phyloP scores from a whole-genome alignment of 1,139 yeast genomes.

The Kurtzmaniella quercitrusa region DNA sequence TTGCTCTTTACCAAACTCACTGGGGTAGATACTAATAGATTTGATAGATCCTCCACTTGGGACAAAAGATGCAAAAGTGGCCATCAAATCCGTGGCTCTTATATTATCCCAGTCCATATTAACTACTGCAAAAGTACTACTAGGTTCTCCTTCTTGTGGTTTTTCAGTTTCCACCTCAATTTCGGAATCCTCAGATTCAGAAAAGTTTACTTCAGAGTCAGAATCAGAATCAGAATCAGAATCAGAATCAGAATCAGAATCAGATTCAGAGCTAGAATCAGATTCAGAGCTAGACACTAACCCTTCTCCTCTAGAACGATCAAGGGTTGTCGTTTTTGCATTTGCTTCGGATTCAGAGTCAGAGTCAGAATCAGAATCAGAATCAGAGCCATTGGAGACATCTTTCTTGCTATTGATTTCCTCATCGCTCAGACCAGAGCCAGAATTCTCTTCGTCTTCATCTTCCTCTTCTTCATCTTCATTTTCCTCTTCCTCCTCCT shows the following conservation, averaged over 20 bases:
- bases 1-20: conserved; percentile 90
- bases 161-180: conserved; percentile 51
- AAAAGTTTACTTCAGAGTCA: conserved; percentile 19
- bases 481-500: conserved; percentile 15
- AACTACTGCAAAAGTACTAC: conserved; percentile 80
- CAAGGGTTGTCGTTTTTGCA: conserved; percentile 22
- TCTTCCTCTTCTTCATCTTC: conserved; percentile 19
- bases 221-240: conserved; percentile 23
- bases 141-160: conserved; percentile 84
- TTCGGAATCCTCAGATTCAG: conserved; percentile 45
- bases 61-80: conserved; percentile 82
- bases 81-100: conserved; percentile 80
- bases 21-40: conserved; percentile 78
- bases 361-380: conserved; percentile 13
- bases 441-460: conserved; percentile 16
- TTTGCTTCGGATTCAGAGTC: conserved; percentile 10
- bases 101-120: conserved; percentile 97
- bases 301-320: conserved; percentile 70
- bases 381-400: conserved; percentile 10
- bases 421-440: conserved; percentile 15
- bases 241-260: conserved; percentile 28
- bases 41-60: conserved; percentile 70
- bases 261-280: conserved; percentile 20
- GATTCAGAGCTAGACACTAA: conserved; percentile 22
- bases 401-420: conserved; percentile 18